Percentiles rank a stretch among this genome's conserved stretches.
phyloP scores from a whole-genome alignment of 306 rosid genomes.

The Ziziphus jujuba region DNA sequence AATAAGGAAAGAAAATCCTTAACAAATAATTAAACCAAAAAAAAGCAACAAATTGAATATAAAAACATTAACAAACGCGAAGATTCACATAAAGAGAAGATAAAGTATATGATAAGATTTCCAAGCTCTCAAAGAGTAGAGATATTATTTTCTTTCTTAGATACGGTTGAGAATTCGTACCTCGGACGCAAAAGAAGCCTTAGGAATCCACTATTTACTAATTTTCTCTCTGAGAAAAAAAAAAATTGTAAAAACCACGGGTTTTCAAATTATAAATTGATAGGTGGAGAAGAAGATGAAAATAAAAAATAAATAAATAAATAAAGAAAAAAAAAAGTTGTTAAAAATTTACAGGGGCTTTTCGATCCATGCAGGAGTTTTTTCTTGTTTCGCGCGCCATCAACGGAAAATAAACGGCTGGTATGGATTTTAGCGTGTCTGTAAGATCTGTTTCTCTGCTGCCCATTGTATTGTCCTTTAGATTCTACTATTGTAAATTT shows the following conservation, averaged over 20 bases:
- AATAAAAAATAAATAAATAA: no score
- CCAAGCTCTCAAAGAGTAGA: neutral
- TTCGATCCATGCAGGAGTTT: neutral
- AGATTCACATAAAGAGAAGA: neutral
- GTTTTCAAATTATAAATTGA: slow-evolving; percentile 5
- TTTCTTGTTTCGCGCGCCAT: neutral
- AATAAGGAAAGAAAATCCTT: no score
- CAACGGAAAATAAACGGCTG: slow-evolving; percentile 4
- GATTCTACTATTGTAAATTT: neutral
- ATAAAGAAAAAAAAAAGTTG: neutral
- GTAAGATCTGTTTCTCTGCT: neutral
- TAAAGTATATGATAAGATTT: neutral
- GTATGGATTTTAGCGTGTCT: slow-evolving; percentile 7
- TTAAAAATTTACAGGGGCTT: slow-evolving; percentile 10
- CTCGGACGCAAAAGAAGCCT: slow-evolving; percentile 13
- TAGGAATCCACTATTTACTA: slow-evolving; percentile 22
- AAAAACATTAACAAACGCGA: neutral
- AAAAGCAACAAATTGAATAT: no score
- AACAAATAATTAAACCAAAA: no score
- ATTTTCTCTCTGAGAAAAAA: neutral
- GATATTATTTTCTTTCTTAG: neutral
- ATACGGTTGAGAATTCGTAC: slow-evolving; percentile 3
- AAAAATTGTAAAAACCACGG: neutral
- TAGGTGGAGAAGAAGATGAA: slow-evolving; percentile 16
- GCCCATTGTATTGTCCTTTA: neutral